phyloP scores from a whole-genome alignment of 163 green algal genomes.

The Volvox carteri region DNA sequence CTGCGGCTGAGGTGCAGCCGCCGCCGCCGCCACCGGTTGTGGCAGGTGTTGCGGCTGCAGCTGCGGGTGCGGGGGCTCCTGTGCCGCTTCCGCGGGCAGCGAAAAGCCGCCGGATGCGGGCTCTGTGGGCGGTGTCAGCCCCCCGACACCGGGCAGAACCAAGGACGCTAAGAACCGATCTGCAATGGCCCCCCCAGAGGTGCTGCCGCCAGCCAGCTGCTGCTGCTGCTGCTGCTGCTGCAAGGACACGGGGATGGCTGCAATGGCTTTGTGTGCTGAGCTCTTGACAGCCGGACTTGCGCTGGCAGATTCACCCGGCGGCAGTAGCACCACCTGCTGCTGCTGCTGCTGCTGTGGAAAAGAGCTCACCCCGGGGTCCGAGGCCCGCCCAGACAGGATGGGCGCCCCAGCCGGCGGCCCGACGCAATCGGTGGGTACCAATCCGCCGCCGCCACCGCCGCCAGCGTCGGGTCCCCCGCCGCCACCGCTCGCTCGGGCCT shows the following conservation, averaged over 20 bases:
- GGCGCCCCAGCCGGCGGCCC: no score
- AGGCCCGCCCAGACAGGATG: background rate
- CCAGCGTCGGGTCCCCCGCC: no score
- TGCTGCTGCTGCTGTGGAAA: slow-evolving; percentile 1
- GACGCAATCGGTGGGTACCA: background rate
- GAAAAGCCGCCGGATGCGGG: no score
- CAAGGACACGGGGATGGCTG: background rate
- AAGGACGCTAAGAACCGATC: background rate
- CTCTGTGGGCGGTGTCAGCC: no score
- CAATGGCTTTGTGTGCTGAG: background rate
- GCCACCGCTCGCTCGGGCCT: background rate
- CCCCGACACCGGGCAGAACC: background rate
- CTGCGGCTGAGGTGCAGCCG: no score
- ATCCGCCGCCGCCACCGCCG: background rate
- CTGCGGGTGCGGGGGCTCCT: background rate
- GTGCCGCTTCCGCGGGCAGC: background rate
- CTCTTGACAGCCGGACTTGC: background rate
- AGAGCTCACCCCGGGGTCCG: background rate
- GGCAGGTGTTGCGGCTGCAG: background rate
- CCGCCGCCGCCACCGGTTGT: no score
- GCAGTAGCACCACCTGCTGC: background rate
- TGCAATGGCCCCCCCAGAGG: background rate
- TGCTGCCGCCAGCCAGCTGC: background rate
- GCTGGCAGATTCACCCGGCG: no score
- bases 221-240: slow-evolving; percentile 1